phyloP scores from a whole-genome alignment of 2,329 filamentous ascomycete species.

The Diaporthe destruens region DNA sequence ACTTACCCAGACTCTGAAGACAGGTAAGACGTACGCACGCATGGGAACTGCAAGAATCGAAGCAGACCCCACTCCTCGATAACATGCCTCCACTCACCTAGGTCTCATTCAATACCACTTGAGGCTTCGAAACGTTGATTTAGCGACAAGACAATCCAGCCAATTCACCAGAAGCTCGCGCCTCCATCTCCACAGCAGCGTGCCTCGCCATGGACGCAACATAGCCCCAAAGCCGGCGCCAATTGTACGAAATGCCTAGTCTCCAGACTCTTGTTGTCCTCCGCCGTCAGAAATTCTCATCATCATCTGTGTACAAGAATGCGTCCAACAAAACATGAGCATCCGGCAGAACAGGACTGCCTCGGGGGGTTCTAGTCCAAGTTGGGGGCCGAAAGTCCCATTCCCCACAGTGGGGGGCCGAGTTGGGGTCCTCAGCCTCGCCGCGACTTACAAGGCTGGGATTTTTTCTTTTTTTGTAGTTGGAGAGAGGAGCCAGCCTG shows the following conservation, averaged over 20 bases:
- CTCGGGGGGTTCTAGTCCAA: not conserved
- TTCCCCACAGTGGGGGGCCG: not conserved
- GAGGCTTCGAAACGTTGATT: not conserved
- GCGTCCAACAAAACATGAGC: not conserved
- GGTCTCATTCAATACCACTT: no score
- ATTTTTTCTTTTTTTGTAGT: not conserved
- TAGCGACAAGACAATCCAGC: not conserved
- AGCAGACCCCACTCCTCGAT: no score
- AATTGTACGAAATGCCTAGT: not conserved
- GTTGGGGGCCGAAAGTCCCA: not conserved
- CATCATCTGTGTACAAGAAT: not conserved
- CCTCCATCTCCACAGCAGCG: no score
- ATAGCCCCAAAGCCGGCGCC: no score
- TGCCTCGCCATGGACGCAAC: not conserved
- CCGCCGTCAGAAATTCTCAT: not conserved
- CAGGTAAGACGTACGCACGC: no score
- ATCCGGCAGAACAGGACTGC: not conserved
- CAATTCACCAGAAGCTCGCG: not conserved
- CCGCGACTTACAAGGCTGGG: conserved; percentile 17
- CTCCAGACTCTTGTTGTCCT: not conserved
- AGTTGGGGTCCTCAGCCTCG: conserved; percentile 1
- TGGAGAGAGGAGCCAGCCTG: not conserved
- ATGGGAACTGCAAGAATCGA: no score
- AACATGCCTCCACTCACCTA: no score
- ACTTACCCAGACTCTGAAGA: no score